Base-by-base conservation (phyloP, 2,329 filamentous ascomycete species). In the Colletotrichum destructivum region DNA sequence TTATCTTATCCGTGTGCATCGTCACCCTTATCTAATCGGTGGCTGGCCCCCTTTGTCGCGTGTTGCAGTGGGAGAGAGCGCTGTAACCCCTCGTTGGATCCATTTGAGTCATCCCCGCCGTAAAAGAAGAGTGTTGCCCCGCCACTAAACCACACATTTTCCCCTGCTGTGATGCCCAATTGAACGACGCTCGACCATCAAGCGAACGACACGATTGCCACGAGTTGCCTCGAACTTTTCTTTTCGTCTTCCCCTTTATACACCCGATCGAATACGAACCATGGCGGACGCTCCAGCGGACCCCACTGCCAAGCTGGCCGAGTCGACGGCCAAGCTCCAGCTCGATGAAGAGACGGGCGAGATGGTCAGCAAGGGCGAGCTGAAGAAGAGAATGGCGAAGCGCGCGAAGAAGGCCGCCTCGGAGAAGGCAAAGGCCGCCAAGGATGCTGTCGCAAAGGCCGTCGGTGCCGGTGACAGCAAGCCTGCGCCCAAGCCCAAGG, bases 261-360 rank as follows among this genome's bases (percentile, higher is more conserved):
- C 44, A 8, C 44, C 26, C 56, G 21, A 23, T 51, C 23, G 26
- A 59, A 71, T 16, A 57, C 35, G 23, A 40, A 80, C 64, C 76
- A 88, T 88, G 86, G 82, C 86, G 71, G 85, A 88, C 76, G 80
- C 82, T 73, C 77, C 86, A 31, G 79, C 81, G 38, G 86, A 88
- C 73, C 81, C 80, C 64, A 83, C 85, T 46, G 86, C 88, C 72
- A 91, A 91, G 84, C 79, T 87, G 46, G 79, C 81, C 38, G 86
- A 88, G 74, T 81, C 80, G 62, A 83, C 85, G 47, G 86, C 88
- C 71, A 91, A 91, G 84, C 85, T 91, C 54, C 83, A 88, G 79
- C 86, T 91, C 46, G 89, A 91, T 80, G 87, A 89, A 75, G 88
- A 88, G 81, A 91, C 89, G 3, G 89, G 89, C n/a, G 89, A 91